Evolutionary conservation across 805 yeast species (phyloP).

Genomic region (Schwanniomyces polymorphus): DNA sequence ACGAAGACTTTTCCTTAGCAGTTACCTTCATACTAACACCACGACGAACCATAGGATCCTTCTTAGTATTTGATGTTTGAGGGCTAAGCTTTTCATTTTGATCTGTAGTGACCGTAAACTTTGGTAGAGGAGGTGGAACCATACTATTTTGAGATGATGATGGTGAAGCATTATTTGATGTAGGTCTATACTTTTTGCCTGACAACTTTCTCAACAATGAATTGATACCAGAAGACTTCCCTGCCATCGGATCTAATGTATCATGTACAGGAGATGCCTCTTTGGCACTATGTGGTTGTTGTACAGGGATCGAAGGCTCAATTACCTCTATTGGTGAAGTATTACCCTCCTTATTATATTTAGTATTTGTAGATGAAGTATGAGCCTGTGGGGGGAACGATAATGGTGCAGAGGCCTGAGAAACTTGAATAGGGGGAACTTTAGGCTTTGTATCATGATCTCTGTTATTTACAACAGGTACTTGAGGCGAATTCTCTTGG

Average conservation of each 20-base stretch:
- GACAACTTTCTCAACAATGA: slow-evolving; percentile 38
- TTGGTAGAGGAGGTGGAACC: slow-evolving; percentile 9
- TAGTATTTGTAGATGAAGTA: slow-evolving; percentile 22
- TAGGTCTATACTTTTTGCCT: slow-evolving; percentile 24
- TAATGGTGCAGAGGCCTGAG: slow-evolving; percentile 16
- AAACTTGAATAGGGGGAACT: slow-evolving; percentile 3
- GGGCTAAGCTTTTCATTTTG: slow-evolving; percentile 11
- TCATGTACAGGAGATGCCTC: slow-evolving; percentile 18
- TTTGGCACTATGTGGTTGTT: slow-evolving; percentile 27
- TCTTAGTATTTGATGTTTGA: slow-evolving; percentile 10
- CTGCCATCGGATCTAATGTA: slow-evolving; percentile 33
- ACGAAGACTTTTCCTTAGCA: slow-evolving; percentile 47
- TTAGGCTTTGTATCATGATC: background rate
- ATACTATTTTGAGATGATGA: slow-evolving; percentile 4
- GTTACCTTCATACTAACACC: slow-evolving; percentile 65
- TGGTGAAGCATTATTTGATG: slow-evolving; percentile 3
- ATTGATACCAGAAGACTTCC: slow-evolving; percentile 29
- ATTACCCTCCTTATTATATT: slow-evolving; percentile 11
- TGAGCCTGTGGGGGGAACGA: slow-evolving; percentile 42
- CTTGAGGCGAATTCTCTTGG: slow-evolving; percentile 4
- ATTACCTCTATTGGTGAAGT: slow-evolving; percentile 9
- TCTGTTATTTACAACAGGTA: background rate
- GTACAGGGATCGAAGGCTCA: slow-evolving; percentile 20
- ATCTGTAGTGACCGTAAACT: slow-evolving; percentile 10
- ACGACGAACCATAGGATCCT: slow-evolving; percentile 53